Evolutionary conservation across 495 filamentous ascomycete genomes (phyloP).

Genomic region (Penicillium egyptiacum): DNA sequence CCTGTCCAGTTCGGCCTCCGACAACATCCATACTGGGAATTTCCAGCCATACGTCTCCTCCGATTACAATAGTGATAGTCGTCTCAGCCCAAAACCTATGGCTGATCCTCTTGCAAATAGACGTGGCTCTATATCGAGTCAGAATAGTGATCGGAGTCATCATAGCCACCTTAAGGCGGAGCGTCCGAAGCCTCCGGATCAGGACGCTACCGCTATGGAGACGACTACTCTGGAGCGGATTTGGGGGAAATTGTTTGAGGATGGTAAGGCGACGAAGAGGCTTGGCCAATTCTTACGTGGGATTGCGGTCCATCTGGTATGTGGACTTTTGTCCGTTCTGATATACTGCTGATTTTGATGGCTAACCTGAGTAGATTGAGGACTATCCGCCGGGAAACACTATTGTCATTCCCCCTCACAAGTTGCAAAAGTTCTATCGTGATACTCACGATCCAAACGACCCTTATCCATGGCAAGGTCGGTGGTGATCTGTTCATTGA

Average conservation of each 20-base stretch:
- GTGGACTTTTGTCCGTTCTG: slow-evolving; percentile 19
- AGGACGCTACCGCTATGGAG: slow-evolving; percentile 50
- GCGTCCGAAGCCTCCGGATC: slow-evolving; percentile 46
- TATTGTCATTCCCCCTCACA: slow-evolving; percentile 77
- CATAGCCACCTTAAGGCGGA: slow-evolving; percentile 25
- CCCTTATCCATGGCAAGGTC: slow-evolving; percentile 64
- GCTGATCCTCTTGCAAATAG: slow-evolving; percentile 25
- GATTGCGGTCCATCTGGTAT: slow-evolving; percentile 75
- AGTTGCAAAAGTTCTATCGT: slow-evolving; percentile 77
- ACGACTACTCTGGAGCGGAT: slow-evolving; percentile 64
- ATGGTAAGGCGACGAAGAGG: slow-evolving; percentile 64
- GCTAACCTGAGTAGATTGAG: slow-evolving; percentile 61
- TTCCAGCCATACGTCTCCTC: slow-evolving; percentile 45
- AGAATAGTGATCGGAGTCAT: slow-evolving; percentile 31
- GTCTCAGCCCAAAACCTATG: slow-evolving; percentile 26
- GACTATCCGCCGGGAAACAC: slow-evolving; percentile 70
- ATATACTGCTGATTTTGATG: neutral
- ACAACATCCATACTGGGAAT: slow-evolving; percentile 31
- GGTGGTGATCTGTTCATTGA: slow-evolving; percentile 13
- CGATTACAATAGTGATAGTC: slow-evolving; percentile 26
- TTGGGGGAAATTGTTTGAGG: slow-evolving; percentile 78
- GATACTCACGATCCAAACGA: slow-evolving; percentile 63
- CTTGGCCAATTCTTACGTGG: slow-evolving; percentile 73
- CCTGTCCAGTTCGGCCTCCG: slow-evolving; percentile 19
- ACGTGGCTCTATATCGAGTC: slow-evolving; percentile 36